phyloP scores from a whole-genome alignment of 805 yeast genomes.

The Myxozyma melibiosi region DNA sequence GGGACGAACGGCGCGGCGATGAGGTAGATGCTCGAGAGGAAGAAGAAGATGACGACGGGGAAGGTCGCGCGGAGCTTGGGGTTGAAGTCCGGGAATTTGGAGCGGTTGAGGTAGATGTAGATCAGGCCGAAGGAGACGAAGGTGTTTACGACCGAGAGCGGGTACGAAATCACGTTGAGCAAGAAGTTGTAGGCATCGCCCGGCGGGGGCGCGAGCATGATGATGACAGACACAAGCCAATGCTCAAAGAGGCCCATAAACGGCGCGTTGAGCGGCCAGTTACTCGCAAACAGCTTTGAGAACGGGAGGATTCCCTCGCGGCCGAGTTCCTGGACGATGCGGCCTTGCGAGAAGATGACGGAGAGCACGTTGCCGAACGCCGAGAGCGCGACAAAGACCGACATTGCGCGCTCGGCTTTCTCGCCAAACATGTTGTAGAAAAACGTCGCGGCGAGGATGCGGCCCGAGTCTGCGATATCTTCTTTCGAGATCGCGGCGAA shows the following conservation, averaged over 20 bases:
- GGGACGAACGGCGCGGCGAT: neutral
- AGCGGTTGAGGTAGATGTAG: neutral
- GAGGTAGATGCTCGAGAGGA: neutral
- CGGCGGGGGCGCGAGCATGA: constrained; percentile 1
- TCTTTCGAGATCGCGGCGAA: neutral
- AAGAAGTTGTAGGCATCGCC: neutral
- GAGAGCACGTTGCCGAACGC: neutral
- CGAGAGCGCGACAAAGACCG: neutral
- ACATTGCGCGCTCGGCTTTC: neutral
- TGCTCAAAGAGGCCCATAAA: neutral
- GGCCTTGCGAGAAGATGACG: neutral
- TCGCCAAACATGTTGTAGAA: neutral
- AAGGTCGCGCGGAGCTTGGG: neutral
- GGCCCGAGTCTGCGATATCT: constrained; percentile 1
- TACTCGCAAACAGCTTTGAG: neutral
- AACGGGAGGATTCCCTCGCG: neutral
- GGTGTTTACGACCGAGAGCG: neutral
- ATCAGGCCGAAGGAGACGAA: neutral
- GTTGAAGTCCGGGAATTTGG: neutral
- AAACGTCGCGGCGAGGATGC: neutral
- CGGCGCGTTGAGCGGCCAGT: neutral
- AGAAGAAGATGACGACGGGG: neutral
- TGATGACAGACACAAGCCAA: neutral
- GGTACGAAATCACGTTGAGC: neutral
- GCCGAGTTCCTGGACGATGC: neutral